Evolutionary conservation across 495 filamentous ascomycete species (phyloP), one percentile per base, ranked within the genome.

Genomic region (Chaetomium cochliodes): DNA sequence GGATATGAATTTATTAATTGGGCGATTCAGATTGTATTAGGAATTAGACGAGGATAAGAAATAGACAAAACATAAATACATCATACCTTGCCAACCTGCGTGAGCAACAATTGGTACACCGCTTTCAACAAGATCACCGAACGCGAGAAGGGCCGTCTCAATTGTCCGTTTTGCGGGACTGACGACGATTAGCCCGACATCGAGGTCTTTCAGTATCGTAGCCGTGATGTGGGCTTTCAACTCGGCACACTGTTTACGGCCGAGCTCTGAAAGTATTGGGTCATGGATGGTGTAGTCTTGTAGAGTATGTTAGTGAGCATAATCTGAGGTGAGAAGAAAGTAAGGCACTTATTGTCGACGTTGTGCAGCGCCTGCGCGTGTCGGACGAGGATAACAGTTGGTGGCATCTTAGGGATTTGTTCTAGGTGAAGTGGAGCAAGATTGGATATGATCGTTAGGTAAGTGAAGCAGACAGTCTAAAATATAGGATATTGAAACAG

Each of bases 351-450:
- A 80, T 77, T 72, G 23, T 71, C 60, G n/a, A 69, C 74, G 70
- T 86, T 87, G 71, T 86, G 85, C 11, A 79, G 71, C 3, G 82
- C 85, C 71, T 87, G 76, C 37, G 83, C 85, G 67, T 87, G 85
- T 50, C 85, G 79, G 49, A 87, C 80, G 9, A 87, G 77, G 67
- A 87, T 82, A n/a, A 86, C 66, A 0, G 80, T 86, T 3, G 85
- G 84, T 56, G 85, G 72, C 85, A 87, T 87, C 2, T 20, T 58
- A 22, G 22, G n/a, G n/a, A 30, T 47, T 39, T 1, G n/a, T 60
- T 58, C 12, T 28, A 53, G 7, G 22, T 9, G 8, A 15, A 50
- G 9, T 47, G 23, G 42, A 53, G 4, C 30, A 42, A 1, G 53
- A 15, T 58, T 25, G 52, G 44, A 20, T 50, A 25, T 26, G 15